Evolutionary conservation across 768 basidiomycete species (phyloP).

Genomic region (Boletus tomentosulus): DNA sequence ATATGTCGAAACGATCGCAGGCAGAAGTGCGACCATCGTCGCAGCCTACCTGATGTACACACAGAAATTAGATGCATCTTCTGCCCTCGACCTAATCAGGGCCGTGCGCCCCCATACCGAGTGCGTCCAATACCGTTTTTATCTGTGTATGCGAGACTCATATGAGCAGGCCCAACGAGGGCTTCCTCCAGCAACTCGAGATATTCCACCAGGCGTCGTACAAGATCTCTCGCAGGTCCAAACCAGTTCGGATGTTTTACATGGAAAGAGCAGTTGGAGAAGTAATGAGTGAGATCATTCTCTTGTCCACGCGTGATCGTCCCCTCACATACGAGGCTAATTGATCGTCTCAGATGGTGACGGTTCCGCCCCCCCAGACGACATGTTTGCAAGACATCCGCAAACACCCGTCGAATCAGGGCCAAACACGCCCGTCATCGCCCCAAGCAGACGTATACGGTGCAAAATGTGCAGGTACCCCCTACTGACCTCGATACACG

Average conservation of each 20-base stretch:
- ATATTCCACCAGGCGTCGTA: conserved; percentile 72
- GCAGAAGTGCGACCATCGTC: conserved; percentile 80
- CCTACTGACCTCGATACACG: not conserved
- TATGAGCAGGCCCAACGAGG: conserved; percentile 70
- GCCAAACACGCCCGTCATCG: conserved; percentile 53
- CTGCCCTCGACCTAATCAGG: conserved; percentile 67
- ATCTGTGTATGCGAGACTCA: conserved; percentile 2
- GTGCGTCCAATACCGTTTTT: conserved; percentile 41
- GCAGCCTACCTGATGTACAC: conserved; percentile 88
- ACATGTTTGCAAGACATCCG: conserved; percentile 77
- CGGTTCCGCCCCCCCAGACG: conserved; percentile 55
- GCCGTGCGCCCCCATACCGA: conserved; percentile 63
- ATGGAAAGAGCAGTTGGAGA: conserved; percentile 70
- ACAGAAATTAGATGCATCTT: conserved; percentile 48
- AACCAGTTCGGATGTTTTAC: conserved; percentile 77
- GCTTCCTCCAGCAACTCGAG: conserved; percentile 77
- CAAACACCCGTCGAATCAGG: conserved; percentile 58
- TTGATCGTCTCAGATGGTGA: conserved; percentile 57
- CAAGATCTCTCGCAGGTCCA: conserved; percentile 62
- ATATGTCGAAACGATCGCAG: conserved; percentile 33
- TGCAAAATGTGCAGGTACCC: conserved; percentile 86
- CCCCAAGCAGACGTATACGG: conserved; percentile 64
- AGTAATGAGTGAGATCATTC: conserved; percentile 61
- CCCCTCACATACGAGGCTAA: not conserved
- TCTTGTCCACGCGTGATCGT: conserved; percentile 10